Percentiles rank a stretch among this genome's conserved stretches.
Conservation (phyloP, 1,139 yeast genomes). For the Yamadazyma atmosphaerica region DNA sequence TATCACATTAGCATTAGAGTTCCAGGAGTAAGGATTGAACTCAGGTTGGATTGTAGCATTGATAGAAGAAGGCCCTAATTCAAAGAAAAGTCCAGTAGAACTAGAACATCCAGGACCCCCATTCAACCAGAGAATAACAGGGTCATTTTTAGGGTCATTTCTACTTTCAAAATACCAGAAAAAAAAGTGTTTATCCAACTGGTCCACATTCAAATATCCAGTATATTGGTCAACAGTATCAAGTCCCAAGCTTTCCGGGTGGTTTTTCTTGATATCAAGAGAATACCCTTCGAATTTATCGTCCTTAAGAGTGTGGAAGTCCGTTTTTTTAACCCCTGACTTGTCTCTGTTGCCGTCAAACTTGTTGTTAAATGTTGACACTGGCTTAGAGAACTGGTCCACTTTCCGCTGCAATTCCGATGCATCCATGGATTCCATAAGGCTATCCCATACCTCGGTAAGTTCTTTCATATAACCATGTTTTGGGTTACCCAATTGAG, state of each 20-base stretch:
- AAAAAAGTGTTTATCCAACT: constrained; percentile 70
- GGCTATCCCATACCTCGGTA: constrained; percentile 26
- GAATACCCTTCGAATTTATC: constrained; percentile 34
- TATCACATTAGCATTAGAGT: constrained; percentile 83
- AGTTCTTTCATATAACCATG: constrained; percentile 10
- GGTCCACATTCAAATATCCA: constrained; percentile 60
- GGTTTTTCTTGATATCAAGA: constrained; percentile 40
- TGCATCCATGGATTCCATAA: constrained; percentile 20
- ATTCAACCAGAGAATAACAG: constrained; percentile 83
- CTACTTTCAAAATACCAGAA: constrained; percentile 91
- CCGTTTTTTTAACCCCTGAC: constrained; percentile 2
- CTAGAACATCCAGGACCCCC: constrained; percentile 95
- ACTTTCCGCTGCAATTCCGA: constrained; percentile 20
- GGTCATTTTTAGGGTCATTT: constrained; percentile 84
- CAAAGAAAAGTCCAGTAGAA: constrained; percentile 86
- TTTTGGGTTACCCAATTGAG: constrained; percentile 10
- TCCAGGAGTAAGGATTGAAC: constrained; percentile 83
- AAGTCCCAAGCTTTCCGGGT: constrained; percentile 47
- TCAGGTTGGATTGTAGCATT: constrained; percentile 66
- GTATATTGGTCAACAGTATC: constrained; percentile 64
- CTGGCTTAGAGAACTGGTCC: constrained; percentile 18
- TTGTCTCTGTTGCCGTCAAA: background rate
- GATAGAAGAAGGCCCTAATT: constrained; percentile 83
- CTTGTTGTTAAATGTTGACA: constrained; percentile 11
- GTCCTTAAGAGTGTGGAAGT: constrained; percentile 23